Evolutionary conservation across 345 rosid species (phyloP).

Genomic region (Nephelium lappaceum): DNA sequence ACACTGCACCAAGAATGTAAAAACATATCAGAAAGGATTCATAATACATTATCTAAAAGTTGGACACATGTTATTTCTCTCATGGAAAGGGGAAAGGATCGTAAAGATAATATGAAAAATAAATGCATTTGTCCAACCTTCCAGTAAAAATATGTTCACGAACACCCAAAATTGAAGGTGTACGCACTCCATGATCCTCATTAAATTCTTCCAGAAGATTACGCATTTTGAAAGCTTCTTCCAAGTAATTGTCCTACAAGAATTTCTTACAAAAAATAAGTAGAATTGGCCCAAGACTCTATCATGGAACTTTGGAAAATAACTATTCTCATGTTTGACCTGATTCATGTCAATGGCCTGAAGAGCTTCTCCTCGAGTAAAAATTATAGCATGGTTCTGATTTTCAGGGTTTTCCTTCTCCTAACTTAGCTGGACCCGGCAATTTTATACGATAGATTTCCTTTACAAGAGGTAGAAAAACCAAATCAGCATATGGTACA

Average conservation of each 20-base stretch:
- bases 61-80: constrained; percentile 7
- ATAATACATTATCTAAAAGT: background rate
- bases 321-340: constrained; percentile 36
- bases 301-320: background rate
- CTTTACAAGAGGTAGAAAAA: constrained; percentile 38
- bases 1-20: constrained; percentile 58
- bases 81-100: background rate
- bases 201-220: constrained; percentile 96
- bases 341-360: constrained; percentile 99
- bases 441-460: constrained; percentile 93
- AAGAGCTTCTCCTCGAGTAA: constrained; percentile 98
- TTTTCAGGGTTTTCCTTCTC: constrained; percentile 99
- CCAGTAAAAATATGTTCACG: constrained; percentile 99
- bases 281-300: background rate
- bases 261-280: constrained; percentile 21
- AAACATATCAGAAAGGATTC: constrained; percentile 24
- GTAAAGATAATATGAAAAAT: background rate
- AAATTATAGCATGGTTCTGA: constrained; percentile 90
- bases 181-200: constrained; percentile 91
- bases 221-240: constrained; percentile 97
- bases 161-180: constrained; percentile 91
- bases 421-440: constrained; percentile 87
- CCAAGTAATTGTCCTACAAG: constrained; percentile 90
- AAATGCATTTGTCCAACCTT: constrained; percentile 50
- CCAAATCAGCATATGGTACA: constrained; percentile 21